These are phyloP conservation scores for Penicillium paneum DNA, from an alignment of 2,329 filamentous ascomycete genomes.

Conservation along the genomic window DNA sequence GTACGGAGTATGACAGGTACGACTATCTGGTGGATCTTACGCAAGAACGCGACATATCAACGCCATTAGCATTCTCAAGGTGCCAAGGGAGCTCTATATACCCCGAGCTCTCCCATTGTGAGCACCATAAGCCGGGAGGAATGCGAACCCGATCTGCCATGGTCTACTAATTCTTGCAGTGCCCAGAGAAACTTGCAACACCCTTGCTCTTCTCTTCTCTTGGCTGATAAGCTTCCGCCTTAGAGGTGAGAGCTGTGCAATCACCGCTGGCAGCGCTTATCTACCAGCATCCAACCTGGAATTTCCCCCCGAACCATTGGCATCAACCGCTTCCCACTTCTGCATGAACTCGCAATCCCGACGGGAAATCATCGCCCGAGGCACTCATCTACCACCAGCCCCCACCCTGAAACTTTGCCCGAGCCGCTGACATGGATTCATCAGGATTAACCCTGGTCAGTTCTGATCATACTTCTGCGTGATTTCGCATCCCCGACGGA, in stretches of 20 bases:
- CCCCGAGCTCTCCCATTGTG: not conserved
- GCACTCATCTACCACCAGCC: not conserved
- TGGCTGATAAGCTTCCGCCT: not conserved
- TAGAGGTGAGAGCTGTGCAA: not conserved
- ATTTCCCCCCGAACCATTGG: not conserved
- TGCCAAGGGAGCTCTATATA: not conserved
- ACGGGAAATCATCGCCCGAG: conserved; percentile 6
- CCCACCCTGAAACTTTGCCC: not conserved
- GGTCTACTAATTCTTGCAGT: not conserved
- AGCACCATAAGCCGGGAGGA: not conserved
- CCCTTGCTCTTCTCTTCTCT: not conserved
- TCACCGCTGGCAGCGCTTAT: not conserved
- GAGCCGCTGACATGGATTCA: not conserved
- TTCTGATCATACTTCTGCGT: not conserved
- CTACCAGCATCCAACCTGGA: not conserved
- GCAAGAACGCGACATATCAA: not conserved
- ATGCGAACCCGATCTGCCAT: not conserved
- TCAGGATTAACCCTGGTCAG: not conserved
- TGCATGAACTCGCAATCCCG: not conserved
- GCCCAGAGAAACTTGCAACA: not conserved
- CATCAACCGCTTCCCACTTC: not conserved
- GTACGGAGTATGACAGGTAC: conserved; percentile 12
- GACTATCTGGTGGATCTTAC: not conserved
- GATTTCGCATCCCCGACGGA: conserved; percentile 5
- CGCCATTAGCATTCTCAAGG: not conserved